Conservation (phyloP, 495 filamentous ascomycete species). For the Penicillium goetzii region DNA sequence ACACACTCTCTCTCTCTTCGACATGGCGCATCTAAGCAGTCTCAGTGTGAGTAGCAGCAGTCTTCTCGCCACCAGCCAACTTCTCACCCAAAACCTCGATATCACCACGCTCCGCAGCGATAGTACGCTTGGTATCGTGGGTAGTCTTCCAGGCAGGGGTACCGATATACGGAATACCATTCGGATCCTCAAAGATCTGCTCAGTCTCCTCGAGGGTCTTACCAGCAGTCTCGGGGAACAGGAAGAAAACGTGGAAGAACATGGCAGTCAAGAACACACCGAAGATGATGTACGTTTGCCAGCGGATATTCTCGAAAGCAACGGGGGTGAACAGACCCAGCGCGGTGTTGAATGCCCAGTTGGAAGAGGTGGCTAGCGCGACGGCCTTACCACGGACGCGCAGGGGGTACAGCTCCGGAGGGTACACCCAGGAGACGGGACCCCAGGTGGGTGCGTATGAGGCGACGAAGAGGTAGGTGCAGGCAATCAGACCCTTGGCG, state of each 20-base stretch:
- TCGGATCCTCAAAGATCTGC: constrained; percentile 65
- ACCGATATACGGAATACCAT: constrained; percentile 65
- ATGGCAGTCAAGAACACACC: constrained; percentile 71
- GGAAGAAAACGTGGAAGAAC: constrained; percentile 74
- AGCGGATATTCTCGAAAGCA: constrained; percentile 70
- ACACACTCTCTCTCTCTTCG: no score
- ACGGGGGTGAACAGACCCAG: constrained; percentile 75
- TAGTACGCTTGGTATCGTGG: constrained; percentile 32
- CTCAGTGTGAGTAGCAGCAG: constrained; percentile 24
- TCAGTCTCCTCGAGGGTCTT: constrained; percentile 82
- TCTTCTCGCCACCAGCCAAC: constrained; percentile 27
- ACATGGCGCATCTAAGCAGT: neutral
- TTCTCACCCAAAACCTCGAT: constrained; percentile 32
- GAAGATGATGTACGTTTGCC: constrained; percentile 76
- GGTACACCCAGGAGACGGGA: constrained; percentile 67
- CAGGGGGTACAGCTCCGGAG: constrained; percentile 68
- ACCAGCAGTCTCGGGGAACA: constrained; percentile 79
- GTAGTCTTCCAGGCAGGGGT: constrained; percentile 71
- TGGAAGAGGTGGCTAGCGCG: constrained; percentile 66
- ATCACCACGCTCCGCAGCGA: constrained; percentile 31
- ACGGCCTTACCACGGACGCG: constrained; percentile 66
- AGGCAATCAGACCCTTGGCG: constrained; percentile 63
- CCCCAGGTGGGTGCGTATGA: constrained; percentile 62
- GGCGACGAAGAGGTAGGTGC: constrained; percentile 67
- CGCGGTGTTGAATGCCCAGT: constrained; percentile 81